A percentile compares a stretch with the other conserved stretches of the same genome.
Conservation (phyloP, 257 asterid genomes). For the Pogostemon cablin region DNA sequence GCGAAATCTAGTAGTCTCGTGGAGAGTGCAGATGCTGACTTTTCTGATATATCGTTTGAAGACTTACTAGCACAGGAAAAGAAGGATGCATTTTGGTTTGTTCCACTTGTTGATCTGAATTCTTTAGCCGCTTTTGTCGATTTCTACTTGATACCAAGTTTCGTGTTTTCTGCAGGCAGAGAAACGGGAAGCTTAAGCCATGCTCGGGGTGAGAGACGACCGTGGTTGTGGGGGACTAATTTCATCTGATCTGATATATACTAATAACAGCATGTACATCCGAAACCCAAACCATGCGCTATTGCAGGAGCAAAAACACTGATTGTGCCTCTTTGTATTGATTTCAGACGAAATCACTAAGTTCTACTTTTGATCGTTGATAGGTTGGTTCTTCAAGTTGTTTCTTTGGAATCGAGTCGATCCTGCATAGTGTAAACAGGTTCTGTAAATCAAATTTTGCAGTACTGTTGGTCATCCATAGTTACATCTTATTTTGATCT, state of each 20-base stretch:
- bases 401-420: slow-evolving; percentile 20
- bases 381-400: slow-evolving; percentile 23
- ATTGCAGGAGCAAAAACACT: slow-evolving; percentile 46
- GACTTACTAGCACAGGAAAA: slow-evolving; percentile 81
- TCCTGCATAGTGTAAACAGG: slow-evolving; percentile 33
- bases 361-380: slow-evolving; percentile 28
- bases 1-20: slow-evolving; percentile 42
- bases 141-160: not conserved
- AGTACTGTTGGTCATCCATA: slow-evolving; percentile 16
- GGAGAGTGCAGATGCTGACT: slow-evolving; percentile 51
- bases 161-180: slow-evolving; percentile 60
- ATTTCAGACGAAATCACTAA: slow-evolving; percentile 27
- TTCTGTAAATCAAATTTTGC: slow-evolving; percentile 35
- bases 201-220: slow-evolving; percentile 42
- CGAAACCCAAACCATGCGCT: slow-evolving; percentile 37
- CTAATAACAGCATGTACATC: slow-evolving; percentile 44
- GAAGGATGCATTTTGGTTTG: slow-evolving; percentile 79
- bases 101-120: slow-evolving; percentile 22
- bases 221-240: slow-evolving; percentile 28
- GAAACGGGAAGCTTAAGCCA: slow-evolving; percentile 54
- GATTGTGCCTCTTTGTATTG: slow-evolving; percentile 43
- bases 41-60: slow-evolving; percentile 73
- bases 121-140: slow-evolving; percentile 5
- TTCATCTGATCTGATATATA: slow-evolving; percentile 30
- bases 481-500: slow-evolving; percentile 26